phyloP scores from a whole-genome alignment of 257 asterid genomes.

The Lavandula angustifolia region DNA sequence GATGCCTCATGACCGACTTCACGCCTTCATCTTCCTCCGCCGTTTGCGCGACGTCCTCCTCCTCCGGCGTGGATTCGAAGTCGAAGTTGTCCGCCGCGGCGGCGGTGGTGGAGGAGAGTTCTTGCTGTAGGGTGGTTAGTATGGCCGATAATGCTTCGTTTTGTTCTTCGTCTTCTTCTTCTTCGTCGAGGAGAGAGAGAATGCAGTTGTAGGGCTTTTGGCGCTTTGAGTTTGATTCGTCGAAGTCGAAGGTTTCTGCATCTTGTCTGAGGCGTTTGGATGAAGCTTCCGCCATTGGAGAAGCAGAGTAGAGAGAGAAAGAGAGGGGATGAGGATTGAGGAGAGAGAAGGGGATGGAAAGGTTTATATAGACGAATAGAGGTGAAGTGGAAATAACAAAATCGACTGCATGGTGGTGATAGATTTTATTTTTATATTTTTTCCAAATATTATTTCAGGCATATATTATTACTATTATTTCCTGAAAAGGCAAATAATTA shows the following conservation, averaged over 20 bases:
- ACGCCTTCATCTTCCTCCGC: conserved; percentile 40
- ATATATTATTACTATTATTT: background rate
- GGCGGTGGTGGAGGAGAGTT: conserved; percentile 45
- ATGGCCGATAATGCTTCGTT: conserved; percentile 52
- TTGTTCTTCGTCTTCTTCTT: conserved; percentile 41
- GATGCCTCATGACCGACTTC: conserved; percentile 65
- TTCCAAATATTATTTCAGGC: no score
- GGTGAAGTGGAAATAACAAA: conserved; percentile 1
- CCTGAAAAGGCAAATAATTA: conserved; percentile 4
- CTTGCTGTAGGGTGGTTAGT: conserved; percentile 54
- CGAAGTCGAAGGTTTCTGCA: conserved; percentile 13
- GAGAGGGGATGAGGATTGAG: conserved; percentile 44
- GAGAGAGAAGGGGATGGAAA: conserved; percentile 52
- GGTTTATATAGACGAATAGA: conserved; percentile 51
- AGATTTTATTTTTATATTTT: no score
- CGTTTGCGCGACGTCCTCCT: conserved; percentile 21
- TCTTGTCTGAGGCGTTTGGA: conserved; percentile 64
- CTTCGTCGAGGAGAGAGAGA: conserved; percentile 64
- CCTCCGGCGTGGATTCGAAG: conserved; percentile 29
- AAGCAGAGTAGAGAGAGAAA: conserved; percentile 29
- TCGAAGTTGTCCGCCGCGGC: conserved; percentile 24
- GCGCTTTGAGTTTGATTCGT: conserved; percentile 44
- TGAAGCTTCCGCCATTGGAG: conserved; percentile 53
- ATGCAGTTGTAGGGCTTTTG: conserved; percentile 46
- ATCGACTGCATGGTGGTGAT: background rate